Evolutionary conservation across 176 grass and related monocot species (phyloP).

Genomic region (Avena insularis): DNA sequence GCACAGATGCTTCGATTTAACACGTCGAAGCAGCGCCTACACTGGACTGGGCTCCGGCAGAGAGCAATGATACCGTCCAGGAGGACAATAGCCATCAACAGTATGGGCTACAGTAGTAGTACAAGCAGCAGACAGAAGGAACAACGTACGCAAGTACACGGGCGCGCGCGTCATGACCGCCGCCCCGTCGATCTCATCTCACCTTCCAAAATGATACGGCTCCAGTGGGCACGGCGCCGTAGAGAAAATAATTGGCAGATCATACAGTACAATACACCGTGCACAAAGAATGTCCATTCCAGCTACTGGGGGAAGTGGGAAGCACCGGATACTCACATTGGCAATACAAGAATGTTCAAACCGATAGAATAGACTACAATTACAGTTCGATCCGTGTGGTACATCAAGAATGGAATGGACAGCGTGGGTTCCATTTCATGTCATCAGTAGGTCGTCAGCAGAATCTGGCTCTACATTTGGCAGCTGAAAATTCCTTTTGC

Average conservation of each 20-base stretch:
- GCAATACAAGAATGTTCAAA: conserved; percentile 22
- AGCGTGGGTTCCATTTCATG: not conserved
- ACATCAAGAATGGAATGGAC: not conserved
- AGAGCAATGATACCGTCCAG: conserved; percentile 12
- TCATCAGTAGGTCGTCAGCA: not conserved
- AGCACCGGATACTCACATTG: not conserved
- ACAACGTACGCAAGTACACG: conserved; percentile 3
- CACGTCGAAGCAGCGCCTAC: conserved; percentile 6
- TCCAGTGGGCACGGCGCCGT: not conserved
- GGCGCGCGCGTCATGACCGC: conserved; percentile 10
- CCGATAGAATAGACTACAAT: conserved; percentile 1
- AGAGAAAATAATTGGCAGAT: not conserved
- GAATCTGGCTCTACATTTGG: not conserved
- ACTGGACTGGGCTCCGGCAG: not conserved
- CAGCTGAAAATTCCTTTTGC: conserved; percentile 4
- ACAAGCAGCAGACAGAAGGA: conserved; percentile 25
- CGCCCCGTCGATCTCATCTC: conserved; percentile 1
- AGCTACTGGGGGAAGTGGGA: not conserved
- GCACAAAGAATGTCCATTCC: not conserved
- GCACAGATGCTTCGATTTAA: conserved; percentile 10
- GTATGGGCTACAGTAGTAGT: conserved; percentile 12
- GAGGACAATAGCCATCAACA: conserved; percentile 15
- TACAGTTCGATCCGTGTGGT: not conserved
- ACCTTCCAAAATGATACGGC: conserved; percentile 14
- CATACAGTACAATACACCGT: conserved; percentile 1